Base-by-base conservation (phyloP, 192 early-diverging fungal genomes). In the Jimgerdemannia lactiflua region DNA sequence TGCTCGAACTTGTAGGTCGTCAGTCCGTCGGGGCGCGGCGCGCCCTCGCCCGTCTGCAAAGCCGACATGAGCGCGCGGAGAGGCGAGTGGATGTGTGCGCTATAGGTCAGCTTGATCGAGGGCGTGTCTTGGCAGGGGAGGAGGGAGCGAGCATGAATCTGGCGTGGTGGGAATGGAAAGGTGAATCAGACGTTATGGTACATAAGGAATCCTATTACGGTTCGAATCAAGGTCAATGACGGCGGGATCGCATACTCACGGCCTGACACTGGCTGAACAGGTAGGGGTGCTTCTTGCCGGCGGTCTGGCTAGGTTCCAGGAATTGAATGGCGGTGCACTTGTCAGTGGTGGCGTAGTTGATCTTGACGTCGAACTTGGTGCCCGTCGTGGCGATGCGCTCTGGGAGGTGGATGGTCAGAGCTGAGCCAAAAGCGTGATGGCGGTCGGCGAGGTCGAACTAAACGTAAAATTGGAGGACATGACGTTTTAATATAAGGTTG, bases 181-280 rank as follows among this genome's bases (percentile, higher is more conserved):
- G 49, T 59, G 14, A 59, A 59, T 59, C 49, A 2, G 49, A 59
- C 14, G 49, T 59, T 10, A 59, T 6, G 29, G 29, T 29, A 29
- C 29, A 29, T 29, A 1, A 29, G 29, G 29, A 29, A 29, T 29
- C 29, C 29, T 29, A 29, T 1, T 29, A 29, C 29, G 29, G 29
- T 29, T 29, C 29, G 29, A 29, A 29, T 29, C 29, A 29, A 29
- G 29, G 29, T 29, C 29, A 29, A 29, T 29, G 29, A 29, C 1
- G 29, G 29, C 29, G 29, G 29, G 29, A 29, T 29, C 29, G 8
- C 1, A 43, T 44, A 67, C 77, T 79, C 82, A 84, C 83, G 39
- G 89, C 90, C 83, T 99, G 94, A 85, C 98, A 97, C 82, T 99
- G 98, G 59, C 95, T 95, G 81, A 99, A 99, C 64, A 99, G 83